Evolutionary conservation across 2,329 filamentous ascomycete species (phyloP).

Genomic region (Trichoderma harzianum): DNA sequence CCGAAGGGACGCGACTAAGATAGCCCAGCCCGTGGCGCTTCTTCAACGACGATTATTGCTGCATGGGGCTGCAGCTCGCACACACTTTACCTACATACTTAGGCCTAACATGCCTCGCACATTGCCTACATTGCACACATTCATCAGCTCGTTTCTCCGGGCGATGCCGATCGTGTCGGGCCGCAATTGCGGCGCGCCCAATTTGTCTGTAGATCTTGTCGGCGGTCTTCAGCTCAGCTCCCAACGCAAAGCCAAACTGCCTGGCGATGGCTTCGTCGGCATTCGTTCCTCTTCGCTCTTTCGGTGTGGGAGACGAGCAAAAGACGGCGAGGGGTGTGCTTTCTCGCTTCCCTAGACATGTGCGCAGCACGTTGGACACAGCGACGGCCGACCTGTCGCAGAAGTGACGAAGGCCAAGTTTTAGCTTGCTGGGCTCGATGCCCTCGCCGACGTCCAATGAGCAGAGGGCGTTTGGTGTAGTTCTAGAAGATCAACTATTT

Average conservation of each 20-base stretch:
- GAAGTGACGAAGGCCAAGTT: constrained; percentile 12
- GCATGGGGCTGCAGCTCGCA: constrained; percentile 5
- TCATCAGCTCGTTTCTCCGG: constrained; percentile 10
- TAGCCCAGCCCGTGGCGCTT: not conserved
- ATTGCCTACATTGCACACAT: not conserved
- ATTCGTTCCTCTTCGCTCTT: not conserved
- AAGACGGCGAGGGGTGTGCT: not conserved
- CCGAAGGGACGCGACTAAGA: not conserved
- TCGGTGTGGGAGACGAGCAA: constrained; percentile 3
- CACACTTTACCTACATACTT: constrained; percentile 3
- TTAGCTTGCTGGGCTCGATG: constrained; percentile 1
- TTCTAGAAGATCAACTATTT: constrained; percentile 22
- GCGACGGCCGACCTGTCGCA: not conserved
- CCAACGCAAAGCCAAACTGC: not conserved
- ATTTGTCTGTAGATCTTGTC: constrained; percentile 10
- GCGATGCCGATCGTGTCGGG: constrained; percentile 15
- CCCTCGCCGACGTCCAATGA: constrained; percentile 11
- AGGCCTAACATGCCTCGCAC: not conserved
- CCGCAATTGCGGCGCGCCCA: constrained; percentile 16
- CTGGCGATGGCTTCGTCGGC: not conserved
- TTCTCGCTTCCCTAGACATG: not conserved
- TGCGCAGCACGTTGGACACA: not conserved
- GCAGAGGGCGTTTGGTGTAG: not conserved
- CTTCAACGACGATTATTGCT: not conserved
- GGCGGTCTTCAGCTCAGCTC: not conserved